Percentiles rank a stretch among this genome's conserved stretches.
These are phyloP conservation scores for Rosa chinensis DNA, from an alignment of 306 rosid genomes.

Conservation along the genomic window DNA sequence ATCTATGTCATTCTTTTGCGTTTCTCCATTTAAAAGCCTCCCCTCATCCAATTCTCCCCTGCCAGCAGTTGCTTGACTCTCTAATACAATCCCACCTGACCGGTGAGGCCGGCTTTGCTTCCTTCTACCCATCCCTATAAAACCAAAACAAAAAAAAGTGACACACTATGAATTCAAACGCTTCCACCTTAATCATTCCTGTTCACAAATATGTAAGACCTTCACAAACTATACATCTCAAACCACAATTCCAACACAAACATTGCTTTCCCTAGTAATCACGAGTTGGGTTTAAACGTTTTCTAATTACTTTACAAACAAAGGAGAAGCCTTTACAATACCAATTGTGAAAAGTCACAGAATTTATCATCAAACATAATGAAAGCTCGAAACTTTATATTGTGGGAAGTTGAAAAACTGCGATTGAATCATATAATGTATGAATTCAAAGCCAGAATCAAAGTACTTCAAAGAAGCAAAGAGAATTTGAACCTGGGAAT, in stretches of 20 bases:
- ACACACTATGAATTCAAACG: background rate
- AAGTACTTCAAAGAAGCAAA: background rate
- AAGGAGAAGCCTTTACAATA: background rate
- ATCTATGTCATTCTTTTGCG: constrained; percentile 33
- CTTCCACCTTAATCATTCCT: background rate
- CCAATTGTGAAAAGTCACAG: background rate
- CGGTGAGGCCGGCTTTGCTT: constrained; percentile 70
- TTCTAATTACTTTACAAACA: background rate
- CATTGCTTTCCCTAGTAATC: background rate
- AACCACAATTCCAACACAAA: background rate
- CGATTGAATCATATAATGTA: background rate
- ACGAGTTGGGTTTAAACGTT: background rate
- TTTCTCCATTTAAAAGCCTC: constrained; percentile 33
- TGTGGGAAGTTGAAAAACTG: background rate
- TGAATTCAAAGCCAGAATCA: background rate
- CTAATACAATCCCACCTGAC: constrained; percentile 51
- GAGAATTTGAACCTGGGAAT: background rate
- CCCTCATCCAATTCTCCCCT: constrained; percentile 40
- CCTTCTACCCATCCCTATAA: constrained; percentile 73
- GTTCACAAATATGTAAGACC: background rate
- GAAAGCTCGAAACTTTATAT: background rate
- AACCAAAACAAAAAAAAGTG: constrained; percentile 6
- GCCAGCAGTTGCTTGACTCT: constrained; percentile 34
- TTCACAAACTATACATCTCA: background rate
- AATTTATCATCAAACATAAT: background rate